Evolutionary conservation across 192 early-diverging fungal species (phyloP).

Genomic region (Mortierella claussenii): DNA sequence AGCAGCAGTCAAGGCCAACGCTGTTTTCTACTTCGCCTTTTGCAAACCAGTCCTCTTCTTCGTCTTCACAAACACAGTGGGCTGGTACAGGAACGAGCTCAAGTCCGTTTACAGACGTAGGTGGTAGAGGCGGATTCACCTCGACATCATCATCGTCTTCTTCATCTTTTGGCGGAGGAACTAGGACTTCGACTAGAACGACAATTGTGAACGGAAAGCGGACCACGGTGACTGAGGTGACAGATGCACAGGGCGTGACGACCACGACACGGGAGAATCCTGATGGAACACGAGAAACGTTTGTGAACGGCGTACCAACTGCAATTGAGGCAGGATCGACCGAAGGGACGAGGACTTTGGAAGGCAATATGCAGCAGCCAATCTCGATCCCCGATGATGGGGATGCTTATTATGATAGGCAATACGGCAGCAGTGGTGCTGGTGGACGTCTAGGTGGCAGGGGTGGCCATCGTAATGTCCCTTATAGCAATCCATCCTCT

Average conservation of each 20-base stretch:
- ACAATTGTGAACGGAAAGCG: slow-evolving; percentile 41
- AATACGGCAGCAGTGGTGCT: neutral
- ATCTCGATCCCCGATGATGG: slow-evolving; percentile 33
- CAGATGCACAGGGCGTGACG: slow-evolving; percentile 36
- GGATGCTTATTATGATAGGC: slow-evolving; percentile 1
- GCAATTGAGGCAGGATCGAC: slow-evolving; percentile 17
- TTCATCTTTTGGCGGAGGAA: slow-evolving; percentile 27
- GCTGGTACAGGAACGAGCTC: slow-evolving; percentile 14
- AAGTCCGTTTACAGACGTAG: slow-evolving; percentile 30
- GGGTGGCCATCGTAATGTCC: neutral
- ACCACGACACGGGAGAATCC: slow-evolving; percentile 35
- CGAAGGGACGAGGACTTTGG: neutral
- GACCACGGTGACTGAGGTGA: slow-evolving; percentile 42
- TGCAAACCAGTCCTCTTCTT: slow-evolving; percentile 1
- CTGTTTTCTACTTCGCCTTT: slow-evolving; percentile 46
- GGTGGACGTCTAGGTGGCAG: neutral
- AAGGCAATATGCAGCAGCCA: slow-evolving; percentile 11
- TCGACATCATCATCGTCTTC: slow-evolving; percentile 9
- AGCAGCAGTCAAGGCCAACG: slow-evolving; percentile 17
- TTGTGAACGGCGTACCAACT: slow-evolving; percentile 28
- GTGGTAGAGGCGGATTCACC: neutral
- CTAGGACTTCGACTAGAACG: slow-evolving; percentile 30
- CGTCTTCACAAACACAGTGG: slow-evolving; percentile 11
- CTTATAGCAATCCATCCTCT: neutral
- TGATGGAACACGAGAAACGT: slow-evolving; percentile 28